These are phyloP conservation scores for Plectosphaerella cucumerina DNA, from an alignment of 2,329 filamentous ascomycete species.

Conservation along the genomic window DNA sequence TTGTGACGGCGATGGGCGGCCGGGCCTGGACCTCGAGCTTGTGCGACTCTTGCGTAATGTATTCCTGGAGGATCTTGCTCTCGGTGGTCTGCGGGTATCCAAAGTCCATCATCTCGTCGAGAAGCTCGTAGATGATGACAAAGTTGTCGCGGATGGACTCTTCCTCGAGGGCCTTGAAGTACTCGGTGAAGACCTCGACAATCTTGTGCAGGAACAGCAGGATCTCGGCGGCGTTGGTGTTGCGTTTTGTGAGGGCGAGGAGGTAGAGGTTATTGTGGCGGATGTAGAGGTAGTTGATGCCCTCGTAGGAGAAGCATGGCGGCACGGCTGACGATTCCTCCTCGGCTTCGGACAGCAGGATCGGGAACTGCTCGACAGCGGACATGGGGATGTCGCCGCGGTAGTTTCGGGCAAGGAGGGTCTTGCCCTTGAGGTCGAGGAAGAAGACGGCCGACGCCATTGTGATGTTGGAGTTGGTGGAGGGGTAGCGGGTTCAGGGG, in stretches of 20 bases:
- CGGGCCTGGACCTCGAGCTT: slow-evolving; percentile 96
- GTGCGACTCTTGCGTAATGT: slow-evolving; percentile 98
- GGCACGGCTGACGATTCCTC: slow-evolving; percentile 97
- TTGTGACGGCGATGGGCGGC: slow-evolving; percentile 95
- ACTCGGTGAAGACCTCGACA: slow-evolving; percentile 98
- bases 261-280: slow-evolving; percentile 99
- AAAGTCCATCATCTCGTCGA: slow-evolving; percentile 99
- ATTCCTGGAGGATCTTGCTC: slow-evolving; percentile 97
- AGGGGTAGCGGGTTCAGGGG: slow-evolving; percentile 14
- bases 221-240: slow-evolving; percentile 98
- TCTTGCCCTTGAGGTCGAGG: slow-evolving; percentile 99
- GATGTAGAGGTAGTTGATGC: slow-evolving; percentile 99
- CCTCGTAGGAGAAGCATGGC: slow-evolving; percentile 96
- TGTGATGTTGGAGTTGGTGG: slow-evolving; percentile 25
- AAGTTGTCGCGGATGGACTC: slow-evolving; percentile 99
- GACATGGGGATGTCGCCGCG: slow-evolving; percentile 99
- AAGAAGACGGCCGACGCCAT: slow-evolving; percentile 99
- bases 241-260: slow-evolving; percentile 94
- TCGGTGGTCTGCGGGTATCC: slow-evolving; percentile 98
- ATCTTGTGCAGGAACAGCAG: slow-evolving; percentile 97
- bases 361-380: slow-evolving; percentile 94
- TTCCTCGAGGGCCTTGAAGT: slow-evolving; percentile 98
- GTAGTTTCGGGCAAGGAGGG: slow-evolving; percentile 97
- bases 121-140: slow-evolving; percentile 95
- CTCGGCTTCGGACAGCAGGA: slow-evolving; percentile 95